phyloP scores from a whole-genome alignment of 106 monocot genomes.

The Posidonia australis region DNA sequence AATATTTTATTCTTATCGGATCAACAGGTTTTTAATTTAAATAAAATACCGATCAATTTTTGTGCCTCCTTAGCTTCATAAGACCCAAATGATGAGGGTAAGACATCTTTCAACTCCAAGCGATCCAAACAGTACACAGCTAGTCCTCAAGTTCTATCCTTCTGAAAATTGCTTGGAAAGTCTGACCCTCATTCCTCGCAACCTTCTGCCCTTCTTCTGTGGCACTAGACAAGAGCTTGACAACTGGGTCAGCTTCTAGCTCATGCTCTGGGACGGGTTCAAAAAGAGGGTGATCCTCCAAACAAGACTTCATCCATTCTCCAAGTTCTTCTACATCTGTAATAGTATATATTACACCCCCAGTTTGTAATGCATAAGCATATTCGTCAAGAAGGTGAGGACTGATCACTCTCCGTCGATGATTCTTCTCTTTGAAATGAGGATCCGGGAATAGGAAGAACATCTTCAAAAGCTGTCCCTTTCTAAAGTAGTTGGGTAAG shows the following conservation, averaged over 20 bases:
- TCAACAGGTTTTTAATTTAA: too few species aligned
- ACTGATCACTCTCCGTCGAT: conserved; percentile 77
- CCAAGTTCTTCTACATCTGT: conserved; percentile 97
- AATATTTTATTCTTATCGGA: too few species aligned
- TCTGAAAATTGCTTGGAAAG: conserved; percentile 60
- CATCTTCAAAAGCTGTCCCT: conserved; percentile 86
- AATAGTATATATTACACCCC: conserved; percentile 77
- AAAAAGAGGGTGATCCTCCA: conserved; percentile 88
- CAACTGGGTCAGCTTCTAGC: conserved; percentile 54
- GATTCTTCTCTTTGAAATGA: conserved; percentile 99
- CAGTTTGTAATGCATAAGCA: conserved; percentile 57
- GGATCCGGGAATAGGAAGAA: conserved; percentile 98
- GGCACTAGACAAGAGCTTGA: conserved; percentile 48
- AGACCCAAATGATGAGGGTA: too few species aligned
- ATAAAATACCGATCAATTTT: too few species aligned
- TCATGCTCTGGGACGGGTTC: conserved; percentile 45
- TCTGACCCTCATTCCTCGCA: conserved; percentile 84
- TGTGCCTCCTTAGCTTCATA: too few species aligned
- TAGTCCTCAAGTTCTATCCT: conserved; percentile 26
- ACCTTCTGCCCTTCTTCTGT: conserved; percentile 96
- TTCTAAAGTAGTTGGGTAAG: conserved; percentile 84
- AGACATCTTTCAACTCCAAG: too few species aligned
- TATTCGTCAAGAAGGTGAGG: conserved; percentile 85
- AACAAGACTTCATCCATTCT: conserved; percentile 75
- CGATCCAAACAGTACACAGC: neutral